Conservation (phyloP, 352 stramenopile species). For the Phytophthora pluvialis region DNA sequence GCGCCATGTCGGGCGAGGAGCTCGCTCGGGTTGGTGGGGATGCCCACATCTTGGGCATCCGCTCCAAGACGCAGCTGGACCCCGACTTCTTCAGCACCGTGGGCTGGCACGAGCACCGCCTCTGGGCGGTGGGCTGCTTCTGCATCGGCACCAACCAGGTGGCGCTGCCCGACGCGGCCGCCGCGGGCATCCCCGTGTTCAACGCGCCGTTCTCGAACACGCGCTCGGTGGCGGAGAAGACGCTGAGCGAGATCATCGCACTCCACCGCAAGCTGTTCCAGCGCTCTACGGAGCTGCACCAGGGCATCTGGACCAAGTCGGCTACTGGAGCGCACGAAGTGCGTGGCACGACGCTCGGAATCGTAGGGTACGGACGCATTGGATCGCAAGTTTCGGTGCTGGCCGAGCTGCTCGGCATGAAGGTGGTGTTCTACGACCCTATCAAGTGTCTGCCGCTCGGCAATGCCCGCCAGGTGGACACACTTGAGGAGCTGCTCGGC, state of each 20-base stretch:
- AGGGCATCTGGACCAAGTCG: slow-evolving; percentile 83
- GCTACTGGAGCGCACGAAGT: slow-evolving; percentile 82
- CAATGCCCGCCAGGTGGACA: slow-evolving; percentile 86
- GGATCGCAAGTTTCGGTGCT: slow-evolving; percentile 85
- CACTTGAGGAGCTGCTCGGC: slow-evolving; percentile 83
- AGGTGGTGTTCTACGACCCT: slow-evolving; percentile 94
- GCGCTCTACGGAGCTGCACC: slow-evolving; percentile 78
- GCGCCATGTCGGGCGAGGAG: slow-evolving; percentile 72
- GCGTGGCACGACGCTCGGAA: slow-evolving; percentile 79
- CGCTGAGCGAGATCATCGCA: slow-evolving; percentile 79
- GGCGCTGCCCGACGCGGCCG: slow-evolving; percentile 61
- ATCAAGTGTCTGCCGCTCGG: slow-evolving; percentile 82
- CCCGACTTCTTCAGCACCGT: slow-evolving; percentile 78
- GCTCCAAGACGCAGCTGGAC: slow-evolving; percentile 85
- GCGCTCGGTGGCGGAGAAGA: slow-evolving; percentile 87
- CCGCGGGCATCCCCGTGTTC: slow-evolving; percentile 78
- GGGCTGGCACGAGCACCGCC: slow-evolving; percentile 78
- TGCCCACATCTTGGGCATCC: slow-evolving; percentile 80
- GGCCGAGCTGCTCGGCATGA: slow-evolving; percentile 92
- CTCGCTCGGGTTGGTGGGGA: slow-evolving; percentile 77
- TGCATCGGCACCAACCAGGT: slow-evolving; percentile 89
- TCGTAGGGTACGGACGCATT: slow-evolving; percentile 85
- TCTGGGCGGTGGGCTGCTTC: slow-evolving; percentile 85
- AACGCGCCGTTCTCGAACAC: slow-evolving; percentile 90
- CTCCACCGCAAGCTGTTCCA: slow-evolving; percentile 86